Evolutionary conservation across 768 basidiomycete genomes (phyloP).

Genomic region (Suillus subaureus): DNA sequence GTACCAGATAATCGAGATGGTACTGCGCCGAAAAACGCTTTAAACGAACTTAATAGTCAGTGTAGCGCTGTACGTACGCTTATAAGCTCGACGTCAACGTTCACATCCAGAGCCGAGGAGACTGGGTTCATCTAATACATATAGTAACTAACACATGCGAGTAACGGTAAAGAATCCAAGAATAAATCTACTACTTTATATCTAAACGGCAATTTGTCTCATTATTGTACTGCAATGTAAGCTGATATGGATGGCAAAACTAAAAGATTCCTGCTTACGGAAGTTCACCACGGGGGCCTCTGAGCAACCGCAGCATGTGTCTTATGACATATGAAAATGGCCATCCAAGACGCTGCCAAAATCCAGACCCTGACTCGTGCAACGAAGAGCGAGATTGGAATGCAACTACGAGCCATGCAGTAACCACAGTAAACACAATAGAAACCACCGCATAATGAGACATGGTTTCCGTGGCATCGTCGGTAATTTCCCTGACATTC

Average conservation of each 20-base stretch:
- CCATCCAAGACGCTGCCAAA: constrained; percentile 23
- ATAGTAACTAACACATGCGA: not conserved
- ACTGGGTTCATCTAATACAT: too few relatives aligned
- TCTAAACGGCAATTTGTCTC: not conserved
- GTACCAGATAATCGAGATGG: too few relatives aligned
- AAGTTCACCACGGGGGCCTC: not conserved
- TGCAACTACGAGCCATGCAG: constrained; percentile 55
- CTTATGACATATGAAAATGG: constrained; percentile 21
- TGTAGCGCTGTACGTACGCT: too few relatives aligned
- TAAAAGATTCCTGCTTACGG: not conserved
- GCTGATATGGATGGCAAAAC: not conserved
- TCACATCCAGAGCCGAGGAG: too few relatives aligned
- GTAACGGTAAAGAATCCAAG: not conserved
- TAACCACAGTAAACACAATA: constrained; percentile 45
- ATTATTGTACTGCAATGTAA: not conserved
- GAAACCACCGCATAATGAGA: constrained; percentile 40
- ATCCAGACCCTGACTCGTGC: constrained; percentile 9
- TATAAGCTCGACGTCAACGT: too few relatives aligned
- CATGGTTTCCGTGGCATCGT: constrained; percentile 28
- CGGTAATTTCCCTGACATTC: constrained; percentile 24
- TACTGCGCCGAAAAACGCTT: too few relatives aligned
- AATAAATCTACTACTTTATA: not conserved
- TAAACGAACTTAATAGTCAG: too few relatives aligned
- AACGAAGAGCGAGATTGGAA: constrained; percentile 39
- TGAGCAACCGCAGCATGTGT: not conserved